Percentiles rank a stretch among this genome's conserved stretches.
These are phyloP conservation scores for Pterocarpus macrocarpus DNA, from an alignment of 306 rosid species.

Conservation along the genomic window DNA sequence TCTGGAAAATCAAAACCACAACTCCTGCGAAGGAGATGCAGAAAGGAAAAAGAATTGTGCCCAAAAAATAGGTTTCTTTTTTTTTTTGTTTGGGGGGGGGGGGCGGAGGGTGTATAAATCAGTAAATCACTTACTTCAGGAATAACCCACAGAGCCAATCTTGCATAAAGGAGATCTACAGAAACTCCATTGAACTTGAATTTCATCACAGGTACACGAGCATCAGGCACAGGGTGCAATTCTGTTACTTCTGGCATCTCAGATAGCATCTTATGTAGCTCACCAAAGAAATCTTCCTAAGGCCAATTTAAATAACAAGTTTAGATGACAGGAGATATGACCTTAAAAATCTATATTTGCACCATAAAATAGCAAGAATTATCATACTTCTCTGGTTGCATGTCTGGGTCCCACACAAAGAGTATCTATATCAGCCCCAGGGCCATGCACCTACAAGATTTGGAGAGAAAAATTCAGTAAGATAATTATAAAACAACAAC, in stretches of 20 bases:
- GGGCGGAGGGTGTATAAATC: too few species aligned
- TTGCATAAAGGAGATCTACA: conserved; percentile 95
- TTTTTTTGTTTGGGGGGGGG: background rate
- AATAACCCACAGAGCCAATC: conserved; percentile 85
- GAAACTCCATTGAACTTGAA: conserved; percentile 91
- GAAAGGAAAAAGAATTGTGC: conserved; percentile 12
- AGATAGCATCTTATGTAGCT: conserved; percentile 74
- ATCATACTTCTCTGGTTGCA: conserved; percentile 88
- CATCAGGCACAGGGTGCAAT: conserved; percentile 96
- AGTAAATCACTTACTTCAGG: conserved; percentile 79
- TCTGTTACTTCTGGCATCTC: conserved; percentile 96
- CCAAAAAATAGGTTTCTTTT: conserved; percentile 3
- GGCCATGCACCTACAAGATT: conserved; percentile 88
- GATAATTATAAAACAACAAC: background rate
- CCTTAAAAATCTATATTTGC: conserved; percentile 8
- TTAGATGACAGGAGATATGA: conserved; percentile 30
- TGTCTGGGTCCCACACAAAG: conserved; percentile 98
- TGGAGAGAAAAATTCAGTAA: conserved; percentile 14
- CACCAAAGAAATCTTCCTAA: conserved; percentile 97
- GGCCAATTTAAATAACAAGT: conserved; percentile 46
- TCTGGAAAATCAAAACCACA: background rate
- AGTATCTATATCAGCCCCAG: conserved; percentile 97
- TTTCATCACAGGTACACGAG: conserved; percentile 81
- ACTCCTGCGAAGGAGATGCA: conserved; percentile 10
- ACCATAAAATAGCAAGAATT: conserved; percentile 35